Base-by-base conservation (phyloP, 2,329 filamentous ascomycete species). In the Scedosporium apiospermum region DNA sequence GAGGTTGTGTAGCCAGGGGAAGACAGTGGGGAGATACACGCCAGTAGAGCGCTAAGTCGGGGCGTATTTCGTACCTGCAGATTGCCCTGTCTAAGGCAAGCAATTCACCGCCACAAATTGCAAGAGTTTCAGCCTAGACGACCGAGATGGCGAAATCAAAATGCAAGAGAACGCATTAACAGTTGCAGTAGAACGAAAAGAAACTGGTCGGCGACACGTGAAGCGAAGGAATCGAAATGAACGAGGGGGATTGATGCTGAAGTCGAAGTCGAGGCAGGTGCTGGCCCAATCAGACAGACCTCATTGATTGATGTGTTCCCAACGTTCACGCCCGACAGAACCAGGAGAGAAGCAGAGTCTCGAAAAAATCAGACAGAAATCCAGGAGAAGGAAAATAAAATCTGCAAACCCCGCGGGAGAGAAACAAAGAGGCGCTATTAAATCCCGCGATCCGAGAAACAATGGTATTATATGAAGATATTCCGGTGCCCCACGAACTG, bases 401-500 rank as follows among this genome's bases (percentile, higher is more conserved):
- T 12, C 34, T 9, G 34, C 34, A 14, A 55, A 55, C 6, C 51
- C 18, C 6, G 51, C 18, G 18, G 18, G 12, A 55, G 21, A 55
- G 21, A 55, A 23, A 27, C 44, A 49, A 49, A 49, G n/a, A 49
- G 16, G 44, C 44, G 44, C 5, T 12, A 49, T 49, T 49, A 49
- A 38, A 49, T 49, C 44, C n/a, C 9, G 16, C 16, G 44, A 49
- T 49, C 51, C 51, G 21, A 55, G 23, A 27, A 55, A 55, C 51
- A 55, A 55, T 55, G 51, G 18, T 55, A 49, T 55, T 55, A 55
- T 55, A 55, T 55, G 21, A 55, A 55, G 51, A 55, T 23, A 55
- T 14, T 27, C 51, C 51, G 6, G 23, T 10, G 23, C 21, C 23
- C 51, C 18, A 23, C 18, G 51, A 27, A 23, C 23, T 55, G 51